Base-by-base conservation (phyloP, 352 stramenopile species). In the Pythium folliculosum region DNA sequence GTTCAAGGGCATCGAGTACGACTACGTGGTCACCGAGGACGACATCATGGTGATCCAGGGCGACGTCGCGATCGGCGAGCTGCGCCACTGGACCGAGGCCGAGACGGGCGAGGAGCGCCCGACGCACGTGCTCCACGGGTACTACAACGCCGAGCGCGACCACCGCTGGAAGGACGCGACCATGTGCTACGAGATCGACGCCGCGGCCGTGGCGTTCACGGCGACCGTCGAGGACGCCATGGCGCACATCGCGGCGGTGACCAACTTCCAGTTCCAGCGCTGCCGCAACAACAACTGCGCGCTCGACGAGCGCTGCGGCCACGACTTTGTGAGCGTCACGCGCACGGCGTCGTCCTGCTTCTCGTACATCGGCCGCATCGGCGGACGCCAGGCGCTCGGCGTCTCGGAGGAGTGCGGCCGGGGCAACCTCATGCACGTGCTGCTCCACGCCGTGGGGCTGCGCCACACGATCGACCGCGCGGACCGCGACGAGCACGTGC, bases 1-100 rank as follows among this genome's bases (percentile, higher is more conserved):
- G 44, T 88, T 92, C 57, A 88, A 88, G 21, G 86, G 86, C 30
- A 88, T 93, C 49, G 86, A 95, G 73, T 91, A 92, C 63, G 81
- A 90, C 71, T 92, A 90, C 55, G 85, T 92, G 30, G 72, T 92
- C 30, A 76, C 81, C 0, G 84, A 95, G 50, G 78, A 88, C 61
- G 77, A 78, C 53, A 75, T 91, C 38, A 88, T 95, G 80, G 54
- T 95, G 23, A 88, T 90, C 49, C 86, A 95, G 55, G 84, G 84
- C 48, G 86, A 94, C 51, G 71, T 92, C 23, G 84, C 86, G 16
- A 91, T 92, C 57, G 84, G 84, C 23, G 73, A 89, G 70, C 55
- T 74, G 27, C 51, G n/a, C 16, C 60, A 38, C 4, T 75, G 66
- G 66, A 19, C 68, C 0, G 19, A 7, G 1, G 17, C 32, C n/a